Evolutionary conservation across 1,139 yeast genomes (phyloP), one percentile per base, ranked within the genome.

Genomic region (Neolecta irregularis): DNA sequence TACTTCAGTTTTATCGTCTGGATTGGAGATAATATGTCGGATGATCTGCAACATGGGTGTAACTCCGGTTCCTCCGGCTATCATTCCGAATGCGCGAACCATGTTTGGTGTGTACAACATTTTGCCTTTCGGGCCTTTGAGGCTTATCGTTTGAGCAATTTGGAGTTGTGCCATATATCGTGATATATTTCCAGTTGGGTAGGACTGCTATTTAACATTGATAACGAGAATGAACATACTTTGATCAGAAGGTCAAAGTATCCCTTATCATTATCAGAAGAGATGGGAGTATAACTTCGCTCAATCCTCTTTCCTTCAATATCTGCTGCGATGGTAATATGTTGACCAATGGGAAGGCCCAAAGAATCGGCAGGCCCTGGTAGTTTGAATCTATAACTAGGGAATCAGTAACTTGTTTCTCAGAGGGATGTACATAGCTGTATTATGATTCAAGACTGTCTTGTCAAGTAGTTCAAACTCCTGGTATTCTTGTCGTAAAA

Each of bases 31-130:
- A 48, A 83, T 74, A 36, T 83, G 83, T 48, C 74, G 72, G 48
- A 83, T 67, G 53, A 83, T 77, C 62, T 83, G 94, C 58, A 74
- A 78, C 73, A 85, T 79, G 48, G 96, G 96, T 22, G 95, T 78
- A 51, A 83, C 78, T 48, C 93, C 95, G 6, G 51, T 78, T 52
- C 98, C 98, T 48, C 94, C 94, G 29, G 94, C 93, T 47, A 88
- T 74, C 83, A 88, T 83, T 40, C 77, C 78, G 47, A 80, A 69
- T 38, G 69, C 66, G 42, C 69, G 63, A 45, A 72, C 75, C 69
- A 78, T 75, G 56, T 81, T 81, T 48, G 92, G 81, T 39, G 72
- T 65, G 61, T 85, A 85, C 43, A 73, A 69, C 65, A 81, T 85
- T 50, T 74, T 74, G 5, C 98, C 98, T 61, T 81, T 81, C 50